Evolutionary conservation across 1,284 basidiomycete species (phyloP).

Genomic region (Xerocomus amazonicus): DNA sequence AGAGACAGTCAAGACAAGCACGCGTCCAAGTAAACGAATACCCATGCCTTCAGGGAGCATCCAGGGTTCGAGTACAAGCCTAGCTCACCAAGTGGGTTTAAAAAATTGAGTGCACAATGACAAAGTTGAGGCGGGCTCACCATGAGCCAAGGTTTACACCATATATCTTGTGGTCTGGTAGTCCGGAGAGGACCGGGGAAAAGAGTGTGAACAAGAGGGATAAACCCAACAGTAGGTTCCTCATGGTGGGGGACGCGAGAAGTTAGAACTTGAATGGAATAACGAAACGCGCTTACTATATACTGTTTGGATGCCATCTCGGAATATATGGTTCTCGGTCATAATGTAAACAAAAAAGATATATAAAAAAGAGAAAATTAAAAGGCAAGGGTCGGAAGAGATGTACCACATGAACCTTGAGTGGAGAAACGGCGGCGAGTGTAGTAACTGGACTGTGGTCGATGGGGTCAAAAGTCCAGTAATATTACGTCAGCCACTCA

Average conservation of each 20-base stretch:
- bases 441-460: background rate
- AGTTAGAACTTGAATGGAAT: background rate
- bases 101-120: background rate
- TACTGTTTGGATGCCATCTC: background rate
- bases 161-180: conserved; percentile 41
- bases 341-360: no score
- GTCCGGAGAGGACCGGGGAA: conserved; percentile 13
- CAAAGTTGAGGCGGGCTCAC: conserved; percentile 21
- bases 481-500: background rate
- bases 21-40: background rate
- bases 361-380: no score
- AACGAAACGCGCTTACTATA: conserved; percentile 8
- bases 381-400: no score
- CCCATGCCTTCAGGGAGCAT: conserved; percentile 47
- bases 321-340: background rate
- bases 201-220: conserved; percentile 19
- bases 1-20: conserved; percentile 3
- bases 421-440: conserved; percentile 1
- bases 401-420: background rate
- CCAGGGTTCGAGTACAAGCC: conserved; percentile 55
- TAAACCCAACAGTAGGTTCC: conserved; percentile 11
- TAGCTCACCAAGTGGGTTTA: conserved; percentile 14
- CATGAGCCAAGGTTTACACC: conserved; percentile 53
- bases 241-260: conserved; percentile 18
- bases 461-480: no score